Evolutionary conservation across 73 alveolate genomes (phyloP).

Genomic region (Loxodes magnus): DNA sequence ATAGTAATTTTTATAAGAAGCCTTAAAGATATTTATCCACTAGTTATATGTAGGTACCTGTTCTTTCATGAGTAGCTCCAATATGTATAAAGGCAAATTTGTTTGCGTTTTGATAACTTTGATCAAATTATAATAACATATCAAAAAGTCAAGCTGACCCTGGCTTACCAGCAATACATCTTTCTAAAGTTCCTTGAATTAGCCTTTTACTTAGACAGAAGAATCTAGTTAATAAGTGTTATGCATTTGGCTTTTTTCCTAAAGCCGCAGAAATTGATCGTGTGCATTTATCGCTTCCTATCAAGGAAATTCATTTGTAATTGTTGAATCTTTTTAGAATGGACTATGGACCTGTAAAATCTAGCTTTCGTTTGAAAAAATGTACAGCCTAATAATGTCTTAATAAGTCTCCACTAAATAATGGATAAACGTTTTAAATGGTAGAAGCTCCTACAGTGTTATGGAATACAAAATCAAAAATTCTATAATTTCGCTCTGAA

Average conservation of each 20-base stretch:
- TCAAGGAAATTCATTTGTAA: neutral
- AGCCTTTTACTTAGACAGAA: neutral
- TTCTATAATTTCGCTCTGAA: neutral
- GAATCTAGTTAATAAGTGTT: neutral
- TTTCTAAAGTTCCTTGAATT: neutral
- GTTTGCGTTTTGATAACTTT: neutral
- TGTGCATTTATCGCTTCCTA: neutral
- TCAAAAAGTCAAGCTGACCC: too few relatives aligned
- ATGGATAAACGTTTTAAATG: conserved; percentile 6
- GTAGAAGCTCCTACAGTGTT: conserved; percentile 7
- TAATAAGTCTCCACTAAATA: conserved; percentile 10
- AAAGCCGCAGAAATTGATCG: neutral
- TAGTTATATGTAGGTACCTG: conserved; percentile 1
- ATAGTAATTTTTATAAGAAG: neutral
- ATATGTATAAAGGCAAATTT: conserved; percentile 10
- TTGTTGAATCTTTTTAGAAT: neutral
- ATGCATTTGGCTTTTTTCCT: neutral
- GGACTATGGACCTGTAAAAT: too few relatives aligned
- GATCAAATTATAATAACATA: too few relatives aligned
- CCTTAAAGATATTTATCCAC: conserved; percentile 3
- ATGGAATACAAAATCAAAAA: conserved; percentile 7
- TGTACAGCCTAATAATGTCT: too few relatives aligned
- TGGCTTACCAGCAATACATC: too few relatives aligned
- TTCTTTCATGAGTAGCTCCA: conserved; percentile 8
- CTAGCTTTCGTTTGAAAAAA: too few relatives aligned